Base-by-base conservation (phyloP, 208 protist species). In the Leishmania tropica region DNA sequence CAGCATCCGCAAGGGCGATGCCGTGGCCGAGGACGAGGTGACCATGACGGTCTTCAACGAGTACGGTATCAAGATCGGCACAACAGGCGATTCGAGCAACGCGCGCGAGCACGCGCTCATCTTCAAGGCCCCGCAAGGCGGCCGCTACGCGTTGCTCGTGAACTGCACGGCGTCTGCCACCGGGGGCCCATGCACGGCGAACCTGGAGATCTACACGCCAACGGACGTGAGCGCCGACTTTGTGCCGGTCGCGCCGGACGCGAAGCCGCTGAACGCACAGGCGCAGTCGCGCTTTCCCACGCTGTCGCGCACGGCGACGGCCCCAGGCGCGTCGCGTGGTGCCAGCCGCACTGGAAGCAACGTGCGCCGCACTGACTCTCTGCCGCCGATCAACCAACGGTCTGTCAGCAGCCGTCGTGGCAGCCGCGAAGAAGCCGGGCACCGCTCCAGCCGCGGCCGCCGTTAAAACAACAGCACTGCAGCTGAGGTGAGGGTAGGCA, bases 41-140 rank as follows among this genome's bases (percentile, higher is more conserved):
- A 84, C 70, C 15, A 93, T 97, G 84, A 75, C 78, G 31, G 92
- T 85, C 37, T 95, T 89, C 83, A 94, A 97, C 81, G 89, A 92
- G 70, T 91, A 93, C 81, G 91, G 92, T 75, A 94, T 96, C 70
- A 81, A 83, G 58, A 81, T 96, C 28, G 87, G 83, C 72, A 84
- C 85, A 56, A 93, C 90, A 11, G 93, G 91, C 24, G 92, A 93
- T 37, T 35, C 90, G 35, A 90, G 77, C 45, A 94, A 89, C 83
- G 85, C 91, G 17, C 89, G 92, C 54, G 94, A 97, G 84, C 92
- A 96, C 79, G 84, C 92, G 24, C 71, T 97, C 5, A 84, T 94
- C 31, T 96, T 96, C 79, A 90, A 88, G 79, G 90, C 89, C 0
- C 88, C 91, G 40, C 87, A 94, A 76, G 86, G 84, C n/a, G 92